Conservation (phyloP, 345 rosid species). For the Raphanus sativus region DNA sequence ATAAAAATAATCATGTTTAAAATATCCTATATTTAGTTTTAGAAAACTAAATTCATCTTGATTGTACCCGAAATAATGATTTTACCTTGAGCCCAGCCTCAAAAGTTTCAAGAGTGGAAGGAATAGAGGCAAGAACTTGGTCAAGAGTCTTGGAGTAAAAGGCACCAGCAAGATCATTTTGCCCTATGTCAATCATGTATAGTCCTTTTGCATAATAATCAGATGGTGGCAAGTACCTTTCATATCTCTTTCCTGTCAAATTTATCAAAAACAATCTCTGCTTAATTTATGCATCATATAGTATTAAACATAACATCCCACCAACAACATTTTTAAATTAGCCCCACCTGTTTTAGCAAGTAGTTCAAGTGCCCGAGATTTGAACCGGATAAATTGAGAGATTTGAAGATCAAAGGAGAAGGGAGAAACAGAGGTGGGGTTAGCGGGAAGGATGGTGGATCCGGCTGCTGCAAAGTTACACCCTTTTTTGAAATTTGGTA, state of each 20-base stretch:
- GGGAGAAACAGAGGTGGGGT: slow-evolving; percentile 69
- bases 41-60: neutral
- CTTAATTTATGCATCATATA: slow-evolving; percentile 22
- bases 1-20: neutral
- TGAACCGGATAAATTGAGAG: slow-evolving; percentile 79
- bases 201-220: slow-evolving; percentile 68
- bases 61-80: neutral
- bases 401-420: slow-evolving; percentile 79
- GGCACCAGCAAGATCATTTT: slow-evolving; percentile 95
- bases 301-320: neutral
- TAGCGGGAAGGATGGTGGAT: slow-evolving; percentile 74
- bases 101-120: slow-evolving; percentile 62
- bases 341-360: slow-evolving; percentile 47
- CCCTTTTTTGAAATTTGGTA: slow-evolving; percentile 75
- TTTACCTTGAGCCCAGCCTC: slow-evolving; percentile 65
- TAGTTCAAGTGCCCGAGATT: slow-evolving; percentile 61
- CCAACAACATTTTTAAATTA: slow-evolving; percentile 2
- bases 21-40: neutral
- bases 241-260: slow-evolving; percentile 53
- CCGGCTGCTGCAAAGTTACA: slow-evolving; percentile 96
- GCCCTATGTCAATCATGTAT: slow-evolving; percentile 92
- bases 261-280: neutral
- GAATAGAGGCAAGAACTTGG: slow-evolving; percentile 77
- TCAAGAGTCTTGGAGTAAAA: slow-evolving; percentile 86
- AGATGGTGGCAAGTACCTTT: slow-evolving; percentile 61